Percentiles rank a stretch among this genome's conserved stretches.
Evolutionary conservation across 73 alveolate species (phyloP).

Genomic region (Stentor roeselii): DNA sequence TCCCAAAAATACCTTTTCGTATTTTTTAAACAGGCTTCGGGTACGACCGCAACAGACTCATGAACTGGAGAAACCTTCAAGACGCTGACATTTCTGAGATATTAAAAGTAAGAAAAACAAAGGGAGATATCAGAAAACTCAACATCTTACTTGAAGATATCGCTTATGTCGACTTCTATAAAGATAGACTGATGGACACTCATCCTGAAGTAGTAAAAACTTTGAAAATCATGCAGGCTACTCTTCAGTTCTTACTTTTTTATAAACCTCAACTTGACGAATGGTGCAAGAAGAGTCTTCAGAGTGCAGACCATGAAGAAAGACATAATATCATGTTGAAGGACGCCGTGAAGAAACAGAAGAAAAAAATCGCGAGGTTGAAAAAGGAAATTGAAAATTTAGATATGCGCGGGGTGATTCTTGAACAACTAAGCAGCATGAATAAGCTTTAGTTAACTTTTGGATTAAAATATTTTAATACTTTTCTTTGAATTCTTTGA

Average conservation of each 20-base stretch:
- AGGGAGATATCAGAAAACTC: conserved; percentile 17
- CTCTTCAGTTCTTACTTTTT: background rate
- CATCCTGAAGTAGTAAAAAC: conserved; percentile 9
- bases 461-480: too few species aligned
- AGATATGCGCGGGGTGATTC: background rate
- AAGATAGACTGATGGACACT: conserved; percentile 9
- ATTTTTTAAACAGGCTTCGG: background rate
- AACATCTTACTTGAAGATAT: conserved; percentile 13
- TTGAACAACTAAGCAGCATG: background rate
- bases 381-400: conserved; percentile 11
- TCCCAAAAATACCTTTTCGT: conserved; percentile 6
- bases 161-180: conserved; percentile 10
- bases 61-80: background rate
- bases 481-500: too few species aligned
- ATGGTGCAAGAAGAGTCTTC: background rate
- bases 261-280: background rate
- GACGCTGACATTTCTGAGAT: background rate
- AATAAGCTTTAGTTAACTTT: too few species aligned
- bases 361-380: background rate
- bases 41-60: background rate
- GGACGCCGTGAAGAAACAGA: conserved; percentile 9
- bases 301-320: conserved; percentile 11
- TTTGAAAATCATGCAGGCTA: conserved; percentile 15
- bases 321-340: background rate
- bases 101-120: background rate